These are phyloP conservation scores for Capsicum rhomboideum DNA, from an alignment of 257 asterid species.

Conservation along the genomic window DNA sequence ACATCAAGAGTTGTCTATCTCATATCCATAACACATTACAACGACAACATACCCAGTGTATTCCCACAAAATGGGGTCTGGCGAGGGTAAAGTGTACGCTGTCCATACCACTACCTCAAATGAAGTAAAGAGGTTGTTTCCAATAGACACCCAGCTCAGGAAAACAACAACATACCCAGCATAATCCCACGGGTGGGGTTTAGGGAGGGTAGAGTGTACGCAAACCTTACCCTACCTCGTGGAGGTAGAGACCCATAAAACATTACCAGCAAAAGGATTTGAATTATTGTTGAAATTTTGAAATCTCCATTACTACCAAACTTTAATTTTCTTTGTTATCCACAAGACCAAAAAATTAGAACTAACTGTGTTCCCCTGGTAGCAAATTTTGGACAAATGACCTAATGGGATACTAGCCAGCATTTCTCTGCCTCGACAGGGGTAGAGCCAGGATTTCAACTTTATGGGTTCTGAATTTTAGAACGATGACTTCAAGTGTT, in stretches of 20 bases:
- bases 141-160: too few relatives aligned
- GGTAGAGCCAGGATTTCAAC: background rate
- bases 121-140: too few relatives aligned
- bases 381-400: background rate
- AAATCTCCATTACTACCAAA: background rate
- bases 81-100: background rate
- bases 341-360: background rate
- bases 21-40: background rate
- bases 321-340: background rate
- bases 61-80: background rate
- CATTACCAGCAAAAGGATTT: background rate
- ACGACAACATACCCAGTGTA: background rate
- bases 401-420: background rate
- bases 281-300: background rate
- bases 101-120: too few relatives aligned
- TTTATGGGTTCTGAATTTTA: background rate
- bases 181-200: background rate
- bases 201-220: background rate
- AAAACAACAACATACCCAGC: background rate
- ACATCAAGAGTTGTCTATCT: background rate
- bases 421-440: background rate
- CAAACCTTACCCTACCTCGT: background rate
- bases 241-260: background rate
- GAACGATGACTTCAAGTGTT: background rate
- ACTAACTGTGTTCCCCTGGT: background rate